Base-by-base conservation (phyloP, 768 basidiomycete species). In the Gymnopilus junonius region DNA sequence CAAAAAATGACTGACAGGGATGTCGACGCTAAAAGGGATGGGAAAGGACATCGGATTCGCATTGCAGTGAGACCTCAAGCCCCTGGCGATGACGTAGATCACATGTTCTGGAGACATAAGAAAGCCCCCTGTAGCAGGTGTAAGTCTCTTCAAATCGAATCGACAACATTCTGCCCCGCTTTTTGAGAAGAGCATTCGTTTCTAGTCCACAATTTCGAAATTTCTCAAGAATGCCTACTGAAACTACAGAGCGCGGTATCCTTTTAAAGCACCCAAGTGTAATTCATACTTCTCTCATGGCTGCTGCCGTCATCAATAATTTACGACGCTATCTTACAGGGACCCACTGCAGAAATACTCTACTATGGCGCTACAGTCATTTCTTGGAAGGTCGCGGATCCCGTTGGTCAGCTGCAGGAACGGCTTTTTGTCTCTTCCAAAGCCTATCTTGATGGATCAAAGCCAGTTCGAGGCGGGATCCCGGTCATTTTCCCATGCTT, bases 281-380 rank as follows among this genome's bases (percentile, higher is more conserved):
- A 73, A 23, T 59, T 55, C 32, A 32, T 59, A 54, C 15, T 55
- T 39, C 48, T 56, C 40, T 23, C 31, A 25, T 34, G 11, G 14
- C 25, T 20, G 8, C 25, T 32, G 12, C 15, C 31, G 20, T 53
- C 45, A 12, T 54, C 14, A 10, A 29, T 45, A 29, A 25, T 7
- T 27, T 27, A 17, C 34, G 12, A 31, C 37, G 23, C 35, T n/a
- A 40, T 48, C 63, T 58, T 37, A 17, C 54, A 93, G 91, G 92
- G 90, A n/a, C 72, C 90, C 14, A 83, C 81, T 6, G 85, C 75
- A 5, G 84, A 87, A 68, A 79, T 94, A 39, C 80, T 93, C 8
- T 77, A 90, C 31, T 97, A 91, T 69, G 95, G 95, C 6, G 95
- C 95, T 0, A 93, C 93, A 0, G 82, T 98, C 17, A 84, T 89